Base-by-base conservation (phyloP, 768 basidiomycete species). In the Mycena crocata region DNA sequence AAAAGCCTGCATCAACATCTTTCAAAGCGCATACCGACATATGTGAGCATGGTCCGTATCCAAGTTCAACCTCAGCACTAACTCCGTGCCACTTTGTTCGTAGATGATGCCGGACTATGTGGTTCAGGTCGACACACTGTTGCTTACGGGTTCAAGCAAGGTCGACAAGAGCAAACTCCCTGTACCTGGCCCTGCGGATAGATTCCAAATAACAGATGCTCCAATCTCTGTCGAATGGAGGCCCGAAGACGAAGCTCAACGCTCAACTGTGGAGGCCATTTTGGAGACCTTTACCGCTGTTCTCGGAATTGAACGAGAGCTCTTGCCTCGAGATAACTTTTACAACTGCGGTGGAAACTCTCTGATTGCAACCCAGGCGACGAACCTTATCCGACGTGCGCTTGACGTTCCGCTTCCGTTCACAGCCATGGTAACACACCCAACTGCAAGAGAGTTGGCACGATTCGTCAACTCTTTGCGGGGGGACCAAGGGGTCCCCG, bases 331-430 rank as follows among this genome's bases (percentile, higher is more conserved):
- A 17, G 61, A 62, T 17, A 54, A 62, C 61, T 62, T 62, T 24
- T 62, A 62, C 35, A 30, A 62, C 19, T 54, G 24, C 31, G 61
- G 61, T 24, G 61, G 61, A 14, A 34, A 62, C 39, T 62, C 61
- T 44, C 35, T 62, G 24, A 2, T 62, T 4, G 61, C 61, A 17
- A 62, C 61, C 31, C 61, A 26, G 44, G 61, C 54, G 2, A 62
- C 61, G n/a, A 62, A 24, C 31, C 50, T 62, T 26, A 49, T 62
- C 44, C 50, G 61, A 19, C 61, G 61, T 28, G 50, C 1, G 26
- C 44, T 62, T 31, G 37, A 54, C 9, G 61, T 62, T 9, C 35
- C 61, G 39, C 61, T 54, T 31, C 61, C 61, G 17, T 62, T 62
- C 46, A 62, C 61, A 9, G 61, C 61, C 49, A 49, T 62, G 32